Percentiles rank a stretch among this genome's conserved stretches.
Evolutionary conservation across 768 basidiomycete species (phyloP).

Genomic region (Nevesoporus exiguus): DNA sequence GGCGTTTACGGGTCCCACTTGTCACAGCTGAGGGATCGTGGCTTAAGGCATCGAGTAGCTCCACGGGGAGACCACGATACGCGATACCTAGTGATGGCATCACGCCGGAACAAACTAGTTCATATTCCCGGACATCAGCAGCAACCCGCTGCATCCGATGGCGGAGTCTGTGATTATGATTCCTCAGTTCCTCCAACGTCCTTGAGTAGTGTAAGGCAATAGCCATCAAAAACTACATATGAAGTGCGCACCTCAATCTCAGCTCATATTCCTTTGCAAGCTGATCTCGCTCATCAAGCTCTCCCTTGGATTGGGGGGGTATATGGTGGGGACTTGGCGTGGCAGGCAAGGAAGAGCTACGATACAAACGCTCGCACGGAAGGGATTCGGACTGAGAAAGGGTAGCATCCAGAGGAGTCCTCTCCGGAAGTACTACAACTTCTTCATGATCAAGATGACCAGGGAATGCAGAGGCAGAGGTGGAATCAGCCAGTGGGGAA

Average conservation of each 20-base stretch:
- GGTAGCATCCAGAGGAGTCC: neutral
- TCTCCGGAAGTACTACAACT: neutral
- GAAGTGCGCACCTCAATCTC: conserved; percentile 24
- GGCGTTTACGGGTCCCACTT: conserved; percentile 54
- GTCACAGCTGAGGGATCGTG: conserved; percentile 79
- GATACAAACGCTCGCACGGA: conserved; percentile 13
- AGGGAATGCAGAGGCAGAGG: neutral
- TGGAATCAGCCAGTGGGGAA: conserved; percentile 7
- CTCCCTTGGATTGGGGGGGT: conserved; percentile 35
- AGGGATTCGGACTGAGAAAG: neutral
- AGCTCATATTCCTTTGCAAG: conserved; percentile 52
- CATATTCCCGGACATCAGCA: conserved; percentile 60
- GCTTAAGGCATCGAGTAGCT: conserved; percentile 68
- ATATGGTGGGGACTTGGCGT: conserved; percentile 22
- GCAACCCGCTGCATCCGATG: conserved; percentile 67
- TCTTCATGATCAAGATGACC: conserved; percentile 10
- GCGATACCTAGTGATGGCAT: conserved; percentile 45
- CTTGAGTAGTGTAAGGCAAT: conserved; percentile 33
- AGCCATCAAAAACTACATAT: neutral
- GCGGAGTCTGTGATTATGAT: conserved; percentile 65
- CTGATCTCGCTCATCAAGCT: conserved; percentile 47
- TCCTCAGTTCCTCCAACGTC: conserved; percentile 53
- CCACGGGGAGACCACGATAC: conserved; percentile 52
- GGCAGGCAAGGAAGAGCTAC: conserved; percentile 37
- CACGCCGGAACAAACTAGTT: conserved; percentile 52